These are phyloP conservation scores for Fallopia convolvulus DNA, from an alignment of 148 eudicot species.

Conservation along the genomic window DNA sequence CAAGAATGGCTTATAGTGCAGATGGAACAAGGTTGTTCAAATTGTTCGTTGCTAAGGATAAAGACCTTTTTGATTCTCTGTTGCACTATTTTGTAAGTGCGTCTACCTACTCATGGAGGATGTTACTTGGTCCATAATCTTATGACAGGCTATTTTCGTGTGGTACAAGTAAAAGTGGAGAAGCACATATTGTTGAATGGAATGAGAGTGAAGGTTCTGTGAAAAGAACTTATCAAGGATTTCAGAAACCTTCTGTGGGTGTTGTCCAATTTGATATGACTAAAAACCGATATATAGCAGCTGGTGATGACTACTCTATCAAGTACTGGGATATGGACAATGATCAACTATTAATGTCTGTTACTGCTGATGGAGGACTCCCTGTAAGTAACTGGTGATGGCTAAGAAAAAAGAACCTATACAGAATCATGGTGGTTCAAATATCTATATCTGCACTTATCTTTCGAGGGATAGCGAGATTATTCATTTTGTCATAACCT, in stretches of 20 bases:
- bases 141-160: conserved; percentile 41
- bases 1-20: conserved; percentile 43
- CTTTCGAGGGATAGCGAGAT: neutral
- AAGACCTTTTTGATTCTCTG: neutral
- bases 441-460: neutral
- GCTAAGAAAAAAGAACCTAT: neutral
- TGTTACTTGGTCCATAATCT: neutral
- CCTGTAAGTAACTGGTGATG: conserved; percentile 25
- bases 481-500: neutral
- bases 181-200: conserved; percentile 46
- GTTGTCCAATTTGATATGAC: conserved; percentile 42
- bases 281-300: conserved; percentile 35
- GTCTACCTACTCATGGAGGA: neutral
- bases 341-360: conserved; percentile 22
- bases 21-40: conserved; percentile 42
- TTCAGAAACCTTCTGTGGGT: conserved; percentile 25
- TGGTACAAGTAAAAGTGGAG: conserved; percentile 44
- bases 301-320: conserved; percentile 40
- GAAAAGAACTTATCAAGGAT: conserved; percentile 37
- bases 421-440: neutral
- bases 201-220: conserved; percentile 44
- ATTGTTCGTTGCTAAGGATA: neutral
- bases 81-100: neutral
- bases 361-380: conserved; percentile 51
- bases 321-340: conserved; percentile 49